Evolutionary conservation across 106 monocot genomes (phyloP).

Genomic region (Alisma plantagoaquatica): DNA sequence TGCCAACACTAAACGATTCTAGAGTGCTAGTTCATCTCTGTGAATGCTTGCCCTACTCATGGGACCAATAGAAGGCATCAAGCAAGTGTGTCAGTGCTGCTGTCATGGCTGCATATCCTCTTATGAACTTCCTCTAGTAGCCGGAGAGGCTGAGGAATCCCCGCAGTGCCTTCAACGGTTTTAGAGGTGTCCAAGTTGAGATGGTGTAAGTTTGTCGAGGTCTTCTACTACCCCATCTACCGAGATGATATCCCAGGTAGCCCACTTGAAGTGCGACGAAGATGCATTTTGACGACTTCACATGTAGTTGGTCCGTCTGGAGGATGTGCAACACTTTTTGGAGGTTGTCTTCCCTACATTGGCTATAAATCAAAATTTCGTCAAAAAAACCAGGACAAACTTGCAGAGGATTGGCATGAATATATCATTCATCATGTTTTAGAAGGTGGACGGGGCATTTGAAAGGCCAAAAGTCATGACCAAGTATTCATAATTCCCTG

Average conservation of each 20-base stretch:
- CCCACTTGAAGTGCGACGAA: not conserved
- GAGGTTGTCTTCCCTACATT: not conserved
- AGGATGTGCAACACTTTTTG: not conserved
- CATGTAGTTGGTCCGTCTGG: not conserved
- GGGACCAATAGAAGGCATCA: not conserved
- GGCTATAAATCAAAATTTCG: conserved; percentile 1
- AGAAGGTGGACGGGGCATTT: not conserved
- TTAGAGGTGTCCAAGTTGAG: not conserved
- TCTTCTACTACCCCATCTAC: not conserved
- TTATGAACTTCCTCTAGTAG: not conserved
- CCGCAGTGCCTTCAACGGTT: not conserved
- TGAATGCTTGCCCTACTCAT: not conserved
- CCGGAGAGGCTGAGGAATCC: conserved; percentile 2
- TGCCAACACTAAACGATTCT: not conserved
- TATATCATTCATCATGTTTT: not conserved
- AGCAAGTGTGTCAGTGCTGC: not conserved
- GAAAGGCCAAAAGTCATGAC: not conserved
- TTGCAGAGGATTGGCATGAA: not conserved
- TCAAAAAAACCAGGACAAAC: conserved; percentile 5
- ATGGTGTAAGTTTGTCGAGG: not conserved
- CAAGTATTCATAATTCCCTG: not conserved
- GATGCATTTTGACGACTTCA: not conserved
- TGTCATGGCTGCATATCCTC: not conserved
- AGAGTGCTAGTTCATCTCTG: not conserved
- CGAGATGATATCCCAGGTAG: not conserved